Evolutionary conservation across 2,329 filamentous ascomycete species (phyloP), one percentile per base, ranked within the genome.

Genomic region (Pseudogymnoascus sp.): DNA sequence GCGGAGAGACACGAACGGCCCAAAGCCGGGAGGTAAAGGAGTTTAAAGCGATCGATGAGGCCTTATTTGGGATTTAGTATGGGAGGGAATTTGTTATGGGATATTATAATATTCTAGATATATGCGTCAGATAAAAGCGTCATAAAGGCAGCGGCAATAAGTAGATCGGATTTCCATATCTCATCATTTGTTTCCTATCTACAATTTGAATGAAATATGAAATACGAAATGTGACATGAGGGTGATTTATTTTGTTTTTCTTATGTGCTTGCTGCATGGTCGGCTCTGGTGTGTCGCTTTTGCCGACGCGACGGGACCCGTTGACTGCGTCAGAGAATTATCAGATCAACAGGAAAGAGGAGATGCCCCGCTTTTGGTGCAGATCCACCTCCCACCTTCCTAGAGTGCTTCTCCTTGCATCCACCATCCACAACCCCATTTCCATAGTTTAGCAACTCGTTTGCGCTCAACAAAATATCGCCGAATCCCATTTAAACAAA

Each of bases 321-420:
- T 24, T 24, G 40, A 43, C 12, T 41, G 3, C 4, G 16, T n/a
- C 50, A 56, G 50, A 56, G 50, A 56, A 56, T 56, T 56, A 56
- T 56, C 50, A 56, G 50, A 56, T 56, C 50, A 16, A 33, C 50
- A 33, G n/a, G 28, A 28, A 56, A 56, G 26, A 33, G n/a, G 26
- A 33, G n/a, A 19, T 33, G 50, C 50, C 50, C 50, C 50, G 50
- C 50, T 56, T 53, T 56, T 12, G 28, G 19, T 2, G 50, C 10
- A 10, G 50, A 56, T 56, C 50, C n/a, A 56, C 50, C n/a, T 56
- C 50, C 50, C 50, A 56, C 50, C 50, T 56, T 56, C 50, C 50
- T 11, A 56, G 50, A 56, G n/a, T 14, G n/a, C n/a, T 33, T 56
- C 28, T 12, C 50, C 50, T 33, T 56, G 28, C 26, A 56, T 56